Conservation (phyloP, 2,329 filamentous ascomycete species). For the Verticillium isaacii region DNA sequence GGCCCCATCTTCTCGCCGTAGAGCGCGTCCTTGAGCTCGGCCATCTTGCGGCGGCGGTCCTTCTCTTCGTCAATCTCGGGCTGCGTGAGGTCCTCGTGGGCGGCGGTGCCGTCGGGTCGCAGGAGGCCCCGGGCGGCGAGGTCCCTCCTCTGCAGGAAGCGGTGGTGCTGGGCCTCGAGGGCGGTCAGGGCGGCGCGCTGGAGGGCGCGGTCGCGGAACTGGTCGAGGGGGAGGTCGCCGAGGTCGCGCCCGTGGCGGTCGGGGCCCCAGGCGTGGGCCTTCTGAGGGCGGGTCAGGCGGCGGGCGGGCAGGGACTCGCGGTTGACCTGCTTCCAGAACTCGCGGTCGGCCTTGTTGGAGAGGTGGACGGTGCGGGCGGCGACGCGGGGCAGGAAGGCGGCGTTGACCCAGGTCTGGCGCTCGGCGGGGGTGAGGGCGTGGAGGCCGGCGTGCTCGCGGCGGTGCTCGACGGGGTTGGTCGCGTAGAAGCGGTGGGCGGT, state of each 20-base stretch:
- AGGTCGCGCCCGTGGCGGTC: constrained; percentile 46
- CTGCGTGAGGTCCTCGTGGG: constrained; percentile 19
- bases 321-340: constrained; percentile 53
- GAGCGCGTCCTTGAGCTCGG: constrained; percentile 42
- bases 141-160: constrained; percentile 35
- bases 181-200: constrained; percentile 37
- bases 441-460: constrained; percentile 37
- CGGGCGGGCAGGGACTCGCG: constrained; percentile 48
- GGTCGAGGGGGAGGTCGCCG: constrained; percentile 39
- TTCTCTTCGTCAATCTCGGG: constrained; percentile 43
- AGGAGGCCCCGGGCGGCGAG: constrained; percentile 16
- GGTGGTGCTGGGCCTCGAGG: constrained; percentile 37
- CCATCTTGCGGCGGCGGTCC: constrained; percentile 44
- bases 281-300: constrained; percentile 23
- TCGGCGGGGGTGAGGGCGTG: constrained; percentile 41
- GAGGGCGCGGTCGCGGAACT: constrained; percentile 37
- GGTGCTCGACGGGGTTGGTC: constrained; percentile 44
- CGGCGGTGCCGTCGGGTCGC: constrained; percentile 11
- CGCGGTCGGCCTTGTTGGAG: constrained; percentile 46
- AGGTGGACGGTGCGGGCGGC: constrained; percentile 27
- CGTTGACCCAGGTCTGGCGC: constrained; percentile 42
- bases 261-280: constrained; percentile 40
- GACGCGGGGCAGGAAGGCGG: constrained; percentile 38
- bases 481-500: constrained; percentile 42
- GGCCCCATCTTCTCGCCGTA: constrained; percentile 44